These are phyloP conservation scores for Elongisporangium senticosum DNA, from an alignment of 352 stramenopile species.

Conservation along the genomic window DNA sequence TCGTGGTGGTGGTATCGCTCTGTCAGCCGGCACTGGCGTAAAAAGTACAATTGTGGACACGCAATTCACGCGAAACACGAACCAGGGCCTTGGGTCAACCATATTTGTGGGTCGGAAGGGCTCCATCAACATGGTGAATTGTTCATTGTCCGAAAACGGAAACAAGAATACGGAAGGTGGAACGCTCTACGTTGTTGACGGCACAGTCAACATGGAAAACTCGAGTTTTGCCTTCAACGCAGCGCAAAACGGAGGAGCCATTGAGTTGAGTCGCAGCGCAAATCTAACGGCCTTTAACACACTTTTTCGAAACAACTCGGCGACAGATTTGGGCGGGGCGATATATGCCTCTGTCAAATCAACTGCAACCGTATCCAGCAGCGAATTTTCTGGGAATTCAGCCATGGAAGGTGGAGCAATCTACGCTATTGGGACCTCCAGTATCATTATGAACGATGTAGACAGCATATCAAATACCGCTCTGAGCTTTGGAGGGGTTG, in stretches of 20 bases:
- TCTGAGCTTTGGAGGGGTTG: constrained; percentile 36
- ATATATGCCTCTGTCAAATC: constrained; percentile 43
- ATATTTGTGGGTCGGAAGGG: constrained; percentile 59
- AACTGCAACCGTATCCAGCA: constrained; percentile 22
- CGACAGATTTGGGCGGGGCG: constrained; percentile 24
- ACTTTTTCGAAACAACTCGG: constrained; percentile 34
- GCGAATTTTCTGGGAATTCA: constrained; percentile 27
- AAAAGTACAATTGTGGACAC: constrained; percentile 17
- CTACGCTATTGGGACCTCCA: constrained; percentile 34
- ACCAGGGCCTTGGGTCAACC: constrained; percentile 40
- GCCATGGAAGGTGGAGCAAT: constrained; percentile 41
- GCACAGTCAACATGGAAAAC: constrained; percentile 19
- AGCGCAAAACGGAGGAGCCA: constrained; percentile 32
- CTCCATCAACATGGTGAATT: constrained; percentile 13
- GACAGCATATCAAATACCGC: constrained; percentile 21
- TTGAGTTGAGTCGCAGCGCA: constrained; percentile 37
- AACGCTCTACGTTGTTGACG: constrained; percentile 38
- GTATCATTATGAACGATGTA: constrained; percentile 13
- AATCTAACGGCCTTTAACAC: constrained; percentile 21
- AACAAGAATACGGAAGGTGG: constrained; percentile 33
- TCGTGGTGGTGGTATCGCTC: constrained; percentile 35
- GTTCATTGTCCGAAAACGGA: constrained; percentile 28
- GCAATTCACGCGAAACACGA: constrained; percentile 35
- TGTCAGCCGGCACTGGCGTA: constrained; percentile 28
- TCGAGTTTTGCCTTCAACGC: constrained; percentile 36